A percentile compares a stretch with the other conserved stretches of the same genome.
Conservation (phyloP, 2,329 filamentous ascomycete genomes). For the Trichoderma gracile region DNA sequence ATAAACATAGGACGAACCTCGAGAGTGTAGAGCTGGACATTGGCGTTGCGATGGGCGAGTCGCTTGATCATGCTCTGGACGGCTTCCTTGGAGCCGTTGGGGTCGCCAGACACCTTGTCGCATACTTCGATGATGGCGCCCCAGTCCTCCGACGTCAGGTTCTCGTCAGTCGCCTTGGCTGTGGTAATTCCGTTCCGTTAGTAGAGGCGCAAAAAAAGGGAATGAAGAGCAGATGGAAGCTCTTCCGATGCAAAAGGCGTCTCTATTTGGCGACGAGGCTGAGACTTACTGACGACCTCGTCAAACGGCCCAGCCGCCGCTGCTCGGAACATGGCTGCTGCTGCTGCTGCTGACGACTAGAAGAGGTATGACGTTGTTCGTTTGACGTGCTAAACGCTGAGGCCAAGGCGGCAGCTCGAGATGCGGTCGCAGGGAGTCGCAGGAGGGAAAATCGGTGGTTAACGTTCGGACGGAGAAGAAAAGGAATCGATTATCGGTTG, state of each 20-base stretch:
- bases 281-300: slow-evolving; percentile 57
- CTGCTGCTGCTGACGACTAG: slow-evolving; percentile 31
- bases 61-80: slow-evolving; percentile 90
- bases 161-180: slow-evolving; percentile 91
- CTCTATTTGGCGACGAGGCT: neutral
- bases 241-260: neutral
- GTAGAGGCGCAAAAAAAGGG: neutral
- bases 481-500: neutral
- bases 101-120: slow-evolving; percentile 58
- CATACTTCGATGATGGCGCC: slow-evolving; percentile 64
- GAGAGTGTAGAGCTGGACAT: slow-evolving; percentile 92
- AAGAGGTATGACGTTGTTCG: slow-evolving; percentile 26
- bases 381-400: slow-evolving; percentile 2
- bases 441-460: neutral
- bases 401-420: neutral
- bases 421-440: slow-evolving; percentile 4
- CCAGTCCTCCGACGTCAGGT: slow-evolving; percentile 81
- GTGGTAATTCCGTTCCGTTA: slow-evolving; percentile 26
- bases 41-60: slow-evolving; percentile 89
- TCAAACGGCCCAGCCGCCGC: slow-evolving; percentile 60
- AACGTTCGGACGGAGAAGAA: neutral
- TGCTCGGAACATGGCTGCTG: slow-evolving; percentile 58
- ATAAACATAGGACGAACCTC: slow-evolving; percentile 57
- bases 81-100: slow-evolving; percentile 72
- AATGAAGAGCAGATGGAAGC: neutral